Evolutionary conservation across 2,329 filamentous ascomycete genomes (phyloP), one percentile per base, ranked within the genome.

Genomic region (Colletotrichum brevisporum): DNA sequence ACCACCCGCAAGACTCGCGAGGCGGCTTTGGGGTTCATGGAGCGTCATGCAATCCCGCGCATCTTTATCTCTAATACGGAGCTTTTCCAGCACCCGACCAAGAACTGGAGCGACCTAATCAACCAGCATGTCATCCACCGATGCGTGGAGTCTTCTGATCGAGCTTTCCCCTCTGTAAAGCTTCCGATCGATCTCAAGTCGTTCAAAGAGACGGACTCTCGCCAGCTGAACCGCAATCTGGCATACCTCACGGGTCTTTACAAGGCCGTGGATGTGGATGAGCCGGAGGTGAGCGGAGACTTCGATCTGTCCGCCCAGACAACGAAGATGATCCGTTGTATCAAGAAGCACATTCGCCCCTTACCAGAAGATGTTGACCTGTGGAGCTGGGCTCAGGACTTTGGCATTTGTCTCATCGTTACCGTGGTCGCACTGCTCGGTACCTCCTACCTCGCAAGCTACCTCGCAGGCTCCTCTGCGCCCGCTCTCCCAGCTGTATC

Each of bases 211-310:
- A 83, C 87, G 67, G 84, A 87, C 72, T 81, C 83, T 31, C 79
- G 84, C 56, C 85, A 87, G 75, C 83, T 87, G 81, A 87, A 87
- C 73, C 80, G 84, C 67, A 86, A 86, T 71, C 74, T 87, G 24
- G 83, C 85, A n/a, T 83, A 82, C 64, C 75, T 87, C 47, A 85
- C 84, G 8, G 80, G 80, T 4, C 73, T 83, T 36, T 71, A 74
- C 13, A 75, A 78, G 21, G 45, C 71, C 5, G 58, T 36, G 21
- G 71, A 59, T n/a, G 58, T 36, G 21, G 71, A 59, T n/a, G 71
- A 69, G 50, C 56, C 9, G 48, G 57, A 67, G 39, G 13, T 41
- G 53, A 24, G 36, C 15, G n/a, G 15, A 21, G 36, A 41, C 18
- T 39, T 43, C 2, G 45, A 66, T 16, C 36, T 55, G 18, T 62